Evolutionary conservation across 208 protist species (phyloP), one percentile per base, ranked within the genome.

Genomic region (Acanthamoeba triangularis): DNA sequence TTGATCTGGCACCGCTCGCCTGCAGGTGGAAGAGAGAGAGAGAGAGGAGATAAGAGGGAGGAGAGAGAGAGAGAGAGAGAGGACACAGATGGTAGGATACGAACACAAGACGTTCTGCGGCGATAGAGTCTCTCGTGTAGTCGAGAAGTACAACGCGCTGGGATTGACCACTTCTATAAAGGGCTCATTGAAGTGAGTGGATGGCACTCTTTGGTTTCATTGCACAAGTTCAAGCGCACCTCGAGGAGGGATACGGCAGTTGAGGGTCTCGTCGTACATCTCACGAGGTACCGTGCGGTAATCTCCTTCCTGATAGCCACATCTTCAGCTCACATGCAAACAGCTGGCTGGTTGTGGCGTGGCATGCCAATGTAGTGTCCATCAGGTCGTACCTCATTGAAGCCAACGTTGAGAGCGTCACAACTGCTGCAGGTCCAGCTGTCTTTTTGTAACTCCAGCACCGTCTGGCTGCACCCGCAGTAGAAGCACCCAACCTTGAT

Each of bases 91-190:
- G 6, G 23, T 7, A 67, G 28, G 47, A 6, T 14, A 63, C 80
- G 80, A 54, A 88, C 80, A 88, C 13, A 88, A 25, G 30, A 88
- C 49, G 49, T 88, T 88, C 11, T 33, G 80, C 2, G 80, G 52
- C 30, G 80, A 88, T n/a, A 88, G 49, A 4, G 80, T 88, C 6
- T 37, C 80, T 18, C 80, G 80, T 49, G 80, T 44, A 25, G 14
- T n/a, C n/a, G 80, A 88, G 52, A 88, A 88, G 49, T 88, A 88
- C 1, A 49, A 88, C 49, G 80, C 80, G 28, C 80, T 49, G 0
- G 80, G 80, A n/a, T 88, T 88, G 49, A 88, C 80, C 44, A 88
- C 49, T 8, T 88, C 80, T 88, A 47, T 6, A 63, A 49, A 88
- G 80, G 69, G 41, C 25, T n/a, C 25, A 11, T 85, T 25, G 20